Base-by-base conservation (phyloP, 805 yeast species). In the Yueomyces sinensis region DNA sequence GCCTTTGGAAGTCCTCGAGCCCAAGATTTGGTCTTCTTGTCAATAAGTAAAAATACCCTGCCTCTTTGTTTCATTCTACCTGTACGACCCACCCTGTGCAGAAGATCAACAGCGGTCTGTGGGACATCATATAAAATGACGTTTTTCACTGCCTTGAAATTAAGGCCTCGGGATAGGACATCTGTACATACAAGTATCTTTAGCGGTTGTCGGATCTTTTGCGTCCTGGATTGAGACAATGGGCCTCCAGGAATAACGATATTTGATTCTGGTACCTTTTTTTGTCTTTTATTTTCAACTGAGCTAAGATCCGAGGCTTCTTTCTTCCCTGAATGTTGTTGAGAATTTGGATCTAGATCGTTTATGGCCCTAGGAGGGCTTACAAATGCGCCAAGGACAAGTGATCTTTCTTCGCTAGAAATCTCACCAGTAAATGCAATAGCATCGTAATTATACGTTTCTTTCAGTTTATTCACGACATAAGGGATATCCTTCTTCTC, bases 21-120 rank as follows among this genome's bases (percentile, higher is more conserved):
- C 84, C 93, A 84, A 4, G 81, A 67, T 45, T 78, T 77, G n/a
- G 70, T 66, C 32, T 66, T 56, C 41, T 76, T 75, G 41, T 76
- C 79, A 19, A 79, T 77, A 34, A 89, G 72, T 48, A 91, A 62
- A 41, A 84, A 78, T 2, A 83, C 95, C 40, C 95, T 68, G 13
- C 98, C 98, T 27, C 79, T 67, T 49, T 79, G 84, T 31, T 80
- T 82, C 81, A 87, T 77, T 53, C 98, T 63, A 3, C 95, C 96
- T 0, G 96, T 89, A 59, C 98, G 72, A 1, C 98, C 98, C 1
- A 83, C 79, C 41, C 98, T 65, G 54, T 89, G 97, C 16, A 89
- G 74, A 39, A 89, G 63, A 56, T 89, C 97, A 15, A 83, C 76
- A 0, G 95, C 72, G 13, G 80, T 76, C 35, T 70, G 69, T 5